phyloP scores from a whole-genome alignment of 768 basidiomycete species.

The Paxillus rubicundulus region DNA sequence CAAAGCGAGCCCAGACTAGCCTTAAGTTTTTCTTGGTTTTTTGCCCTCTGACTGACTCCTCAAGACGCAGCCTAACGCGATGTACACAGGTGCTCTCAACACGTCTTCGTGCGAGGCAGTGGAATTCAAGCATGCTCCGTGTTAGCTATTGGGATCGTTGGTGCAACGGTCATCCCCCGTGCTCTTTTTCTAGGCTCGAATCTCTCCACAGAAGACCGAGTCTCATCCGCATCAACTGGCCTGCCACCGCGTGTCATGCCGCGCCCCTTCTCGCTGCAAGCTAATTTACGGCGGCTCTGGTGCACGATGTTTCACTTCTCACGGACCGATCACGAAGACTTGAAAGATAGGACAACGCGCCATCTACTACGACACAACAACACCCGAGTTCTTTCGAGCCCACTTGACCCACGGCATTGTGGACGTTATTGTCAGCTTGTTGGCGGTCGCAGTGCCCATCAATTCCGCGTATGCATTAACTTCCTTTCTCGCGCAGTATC shows the following conservation, averaged over 20 bases:
- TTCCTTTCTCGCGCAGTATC: neutral
- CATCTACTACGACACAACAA: slow-evolving; percentile 31
- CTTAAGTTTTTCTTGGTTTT: slow-evolving; percentile 41
- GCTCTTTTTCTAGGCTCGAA: slow-evolving; percentile 53
- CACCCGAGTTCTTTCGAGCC: slow-evolving; percentile 34
- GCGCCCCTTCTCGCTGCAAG: neutral
- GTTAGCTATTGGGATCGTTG: slow-evolving; percentile 39
- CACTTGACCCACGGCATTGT: slow-evolving; percentile 43
- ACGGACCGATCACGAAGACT: slow-evolving; percentile 2
- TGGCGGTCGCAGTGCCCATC: slow-evolving; percentile 47
- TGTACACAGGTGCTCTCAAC: slow-evolving; percentile 31
- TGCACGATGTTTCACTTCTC: slow-evolving; percentile 6
- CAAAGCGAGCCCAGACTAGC: slow-evolving; percentile 40
- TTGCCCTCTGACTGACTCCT: slow-evolving; percentile 33
- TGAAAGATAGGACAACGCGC: slow-evolving; percentile 5
- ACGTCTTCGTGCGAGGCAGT: neutral
- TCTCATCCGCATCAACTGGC: slow-evolving; percentile 20
- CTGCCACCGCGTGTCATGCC: slow-evolving; percentile 8
- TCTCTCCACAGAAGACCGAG: slow-evolving; percentile 48
- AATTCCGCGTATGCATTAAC: slow-evolving; percentile 35
- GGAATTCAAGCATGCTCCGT: slow-evolving; percentile 18
- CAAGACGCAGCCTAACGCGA: slow-evolving; percentile 37
- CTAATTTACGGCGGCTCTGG: neutral
- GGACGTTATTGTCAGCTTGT: slow-evolving; percentile 44
- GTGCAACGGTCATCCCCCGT: slow-evolving; percentile 62